A percentile compares a stretch with the other conserved stretches of the same genome.
These are phyloP conservation scores for Fraxinus xanthoxyloides DNA, from an alignment of 305 asterid genomes.

Conservation along the genomic window DNA sequence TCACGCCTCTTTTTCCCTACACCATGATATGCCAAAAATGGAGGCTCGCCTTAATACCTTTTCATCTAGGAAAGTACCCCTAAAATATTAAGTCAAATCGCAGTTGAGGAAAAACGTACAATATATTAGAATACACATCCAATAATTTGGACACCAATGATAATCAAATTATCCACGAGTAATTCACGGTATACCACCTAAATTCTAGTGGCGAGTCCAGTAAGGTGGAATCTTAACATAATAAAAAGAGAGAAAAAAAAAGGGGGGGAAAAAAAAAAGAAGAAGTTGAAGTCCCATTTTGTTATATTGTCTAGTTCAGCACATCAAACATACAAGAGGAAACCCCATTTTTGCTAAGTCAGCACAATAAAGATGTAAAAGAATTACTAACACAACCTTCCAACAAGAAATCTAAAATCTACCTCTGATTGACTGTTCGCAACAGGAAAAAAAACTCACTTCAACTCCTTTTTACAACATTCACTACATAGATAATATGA, in stretches of 20 bases:
- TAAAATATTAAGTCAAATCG: too few relatives aligned
- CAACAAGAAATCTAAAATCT: conserved; percentile 16
- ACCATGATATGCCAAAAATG: too few relatives aligned
- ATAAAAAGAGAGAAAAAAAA: neutral
- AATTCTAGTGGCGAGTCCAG: neutral
- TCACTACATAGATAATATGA: conserved; percentile 24
- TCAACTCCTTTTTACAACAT: conserved; percentile 32
- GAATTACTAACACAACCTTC: neutral
- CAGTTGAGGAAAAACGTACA: too few relatives aligned
- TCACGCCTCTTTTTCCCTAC: too few relatives aligned
- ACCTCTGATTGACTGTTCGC: conserved; percentile 21
- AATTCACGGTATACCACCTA: neutral
- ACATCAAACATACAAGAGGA: neutral
- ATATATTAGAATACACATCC: too few relatives aligned
- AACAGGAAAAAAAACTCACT: neutral
- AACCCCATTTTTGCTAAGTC: neutral
- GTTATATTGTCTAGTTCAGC: neutral
- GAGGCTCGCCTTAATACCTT: too few relatives aligned
- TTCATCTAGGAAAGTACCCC: too few relatives aligned
- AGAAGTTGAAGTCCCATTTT: neutral
- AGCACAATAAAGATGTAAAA: neutral
- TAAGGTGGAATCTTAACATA: neutral
- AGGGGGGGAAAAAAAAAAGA: neutral
- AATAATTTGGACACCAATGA: neutral
- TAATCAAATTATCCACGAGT: neutral